These are phyloP conservation scores for Desmodesmus armatus DNA, from an alignment of 139 green algal genomes.

Conservation along the genomic window DNA sequence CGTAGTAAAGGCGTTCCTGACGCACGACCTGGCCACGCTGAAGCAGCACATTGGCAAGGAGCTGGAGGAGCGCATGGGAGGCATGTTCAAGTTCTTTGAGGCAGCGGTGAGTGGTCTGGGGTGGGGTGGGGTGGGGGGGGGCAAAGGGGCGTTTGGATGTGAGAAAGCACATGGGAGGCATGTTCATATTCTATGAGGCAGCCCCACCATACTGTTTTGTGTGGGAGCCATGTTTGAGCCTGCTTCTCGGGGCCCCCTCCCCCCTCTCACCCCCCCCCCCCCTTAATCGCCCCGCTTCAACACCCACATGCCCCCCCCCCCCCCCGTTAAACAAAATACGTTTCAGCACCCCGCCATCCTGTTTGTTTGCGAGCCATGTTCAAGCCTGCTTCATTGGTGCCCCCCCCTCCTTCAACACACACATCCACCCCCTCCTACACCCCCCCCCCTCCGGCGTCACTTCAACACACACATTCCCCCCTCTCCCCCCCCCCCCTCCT, in stretches of 20 bases:
- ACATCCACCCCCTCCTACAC: no score
- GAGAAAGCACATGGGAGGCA: neutral
- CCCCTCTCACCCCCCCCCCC: no score
- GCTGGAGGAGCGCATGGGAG: constrained; percentile 86
- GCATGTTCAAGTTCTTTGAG: constrained; percentile 79
- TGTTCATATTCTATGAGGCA: no score
- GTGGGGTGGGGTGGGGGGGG: no score
- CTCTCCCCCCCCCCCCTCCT: neutral
- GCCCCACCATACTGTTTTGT: no score
- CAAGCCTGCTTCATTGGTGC: neutral
- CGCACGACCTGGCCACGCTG: constrained; percentile 69
- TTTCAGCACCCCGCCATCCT: no score
- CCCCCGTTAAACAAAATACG: no score
- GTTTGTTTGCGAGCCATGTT: no score
- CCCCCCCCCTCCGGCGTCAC: neutral
- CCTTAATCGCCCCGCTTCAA: no score
- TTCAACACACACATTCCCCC: neutral
- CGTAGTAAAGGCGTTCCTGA: constrained; percentile 62
- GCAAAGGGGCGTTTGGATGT: neutral
- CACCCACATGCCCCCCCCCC: no score
- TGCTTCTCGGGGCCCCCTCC: no score
- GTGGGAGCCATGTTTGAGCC: no score
- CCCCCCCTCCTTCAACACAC: neutral
- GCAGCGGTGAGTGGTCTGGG: constrained; percentile 47
- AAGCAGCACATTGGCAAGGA: constrained; percentile 83